phyloP scores from a whole-genome alignment of 257 asterid genomes.

The Rhazya stricta region DNA sequence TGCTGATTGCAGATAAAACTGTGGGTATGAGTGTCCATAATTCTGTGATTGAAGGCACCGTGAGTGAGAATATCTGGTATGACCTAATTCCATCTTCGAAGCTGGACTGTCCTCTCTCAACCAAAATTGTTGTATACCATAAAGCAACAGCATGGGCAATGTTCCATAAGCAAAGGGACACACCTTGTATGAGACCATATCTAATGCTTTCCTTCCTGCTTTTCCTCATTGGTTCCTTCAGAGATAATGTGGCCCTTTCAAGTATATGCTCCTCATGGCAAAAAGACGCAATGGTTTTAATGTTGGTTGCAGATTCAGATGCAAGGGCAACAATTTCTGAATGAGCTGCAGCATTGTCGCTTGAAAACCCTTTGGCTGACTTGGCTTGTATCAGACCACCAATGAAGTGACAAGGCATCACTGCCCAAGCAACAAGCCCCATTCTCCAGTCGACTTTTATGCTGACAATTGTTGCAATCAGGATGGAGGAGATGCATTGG shows the following conservation, averaged over 20 bases:
- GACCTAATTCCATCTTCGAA: constrained; percentile 67
- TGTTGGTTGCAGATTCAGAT: constrained; percentile 68
- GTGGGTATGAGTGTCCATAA: constrained; percentile 77
- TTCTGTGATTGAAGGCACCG: constrained; percentile 80
- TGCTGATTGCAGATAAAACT: constrained; percentile 62
- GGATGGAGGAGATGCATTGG: constrained; percentile 72
- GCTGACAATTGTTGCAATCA: constrained; percentile 73
- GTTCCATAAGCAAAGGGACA: constrained; percentile 73
- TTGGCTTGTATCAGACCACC: constrained; percentile 84
- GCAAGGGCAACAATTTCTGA: constrained; percentile 63
- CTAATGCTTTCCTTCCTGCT: constrained; percentile 59
- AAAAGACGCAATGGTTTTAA: constrained; percentile 64
- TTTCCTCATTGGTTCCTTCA: constrained; percentile 41
- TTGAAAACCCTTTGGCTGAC: constrained; percentile 75
- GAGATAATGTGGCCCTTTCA: constrained; percentile 44
- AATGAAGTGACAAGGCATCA: constrained; percentile 85
- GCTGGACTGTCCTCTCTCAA: constrained; percentile 51
- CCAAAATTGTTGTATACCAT: constrained; percentile 65
- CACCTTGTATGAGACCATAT: constrained; percentile 68
- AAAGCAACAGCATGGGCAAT: constrained; percentile 80
- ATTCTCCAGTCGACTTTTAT: constrained; percentile 70
- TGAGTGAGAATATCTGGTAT: constrained; percentile 72
- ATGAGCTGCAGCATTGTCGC: constrained; percentile 50
- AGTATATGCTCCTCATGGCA: constrained; percentile 63
- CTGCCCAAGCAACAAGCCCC: constrained; percentile 88